A percentile compares a stretch with the other conserved stretches of the same genome.
Evolutionary conservation across 1,284 basidiomycete species (phyloP).

Genomic region (Sporisorium reilianum): DNA sequence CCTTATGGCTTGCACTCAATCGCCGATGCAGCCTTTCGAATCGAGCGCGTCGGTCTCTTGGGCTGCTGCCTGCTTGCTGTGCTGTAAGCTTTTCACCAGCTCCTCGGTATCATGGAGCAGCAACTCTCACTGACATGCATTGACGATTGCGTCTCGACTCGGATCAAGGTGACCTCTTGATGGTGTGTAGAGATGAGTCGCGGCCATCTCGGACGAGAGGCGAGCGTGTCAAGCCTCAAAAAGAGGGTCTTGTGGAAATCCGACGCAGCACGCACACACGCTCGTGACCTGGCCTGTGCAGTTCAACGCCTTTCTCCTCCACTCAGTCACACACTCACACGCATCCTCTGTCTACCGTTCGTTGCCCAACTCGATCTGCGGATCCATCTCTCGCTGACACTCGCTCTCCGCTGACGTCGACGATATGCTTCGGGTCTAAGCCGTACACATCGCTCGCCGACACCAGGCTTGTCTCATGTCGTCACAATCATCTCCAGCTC

Average conservation of each 20-base stretch:
- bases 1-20: neutral
- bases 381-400: neutral
- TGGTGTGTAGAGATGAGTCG: too few species aligned
- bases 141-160: neutral
- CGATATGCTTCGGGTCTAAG: neutral
- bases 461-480: neutral
- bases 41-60: neutral
- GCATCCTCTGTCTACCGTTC: neutral
- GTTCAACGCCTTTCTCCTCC: too few species aligned
- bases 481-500: constrained; percentile 10
- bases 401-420: neutral
- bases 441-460: neutral
- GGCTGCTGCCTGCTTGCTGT: too few species aligned
- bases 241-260: neutral
- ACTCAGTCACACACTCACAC: neutral
- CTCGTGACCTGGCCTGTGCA: neutral
- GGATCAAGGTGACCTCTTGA: too few species aligned
- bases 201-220: constrained; percentile 3
- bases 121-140: neutral
- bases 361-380: neutral
- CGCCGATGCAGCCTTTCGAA: neutral
- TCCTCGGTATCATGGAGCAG: neutral
- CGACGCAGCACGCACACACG: neutral
- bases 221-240: neutral
- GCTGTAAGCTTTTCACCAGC: neutral